A percentile compares a stretch with the other conserved stretches of the same genome.
These are phyloP conservation scores for Papilionanthe hybrid DNA, from an alignment of 116 monocot species.

Conservation along the genomic window DNA sequence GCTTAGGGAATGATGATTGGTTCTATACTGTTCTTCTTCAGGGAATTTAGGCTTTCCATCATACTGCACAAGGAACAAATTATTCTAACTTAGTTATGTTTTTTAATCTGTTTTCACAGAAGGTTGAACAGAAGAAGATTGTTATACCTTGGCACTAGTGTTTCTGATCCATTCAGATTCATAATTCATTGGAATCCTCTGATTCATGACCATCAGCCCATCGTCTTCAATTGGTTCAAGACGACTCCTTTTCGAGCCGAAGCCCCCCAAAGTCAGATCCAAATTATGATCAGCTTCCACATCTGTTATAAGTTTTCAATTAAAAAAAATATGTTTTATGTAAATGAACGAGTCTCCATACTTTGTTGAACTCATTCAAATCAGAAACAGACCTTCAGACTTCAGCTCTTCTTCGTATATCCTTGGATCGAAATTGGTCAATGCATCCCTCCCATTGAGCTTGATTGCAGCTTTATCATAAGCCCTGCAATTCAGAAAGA, in stretches of 20 bases:
- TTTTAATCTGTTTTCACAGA: neutral
- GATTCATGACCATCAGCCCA: slow-evolving; percentile 5
- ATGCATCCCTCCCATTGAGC: slow-evolving; percentile 65
- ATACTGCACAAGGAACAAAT: slow-evolving; percentile 8
- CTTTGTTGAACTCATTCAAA: no score
- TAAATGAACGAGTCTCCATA: no score
- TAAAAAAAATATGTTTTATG: neutral
- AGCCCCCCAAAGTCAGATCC: slow-evolving; percentile 67
- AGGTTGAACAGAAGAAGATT: neutral
- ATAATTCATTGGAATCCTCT: slow-evolving; percentile 17
- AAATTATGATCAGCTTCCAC: slow-evolving; percentile 45
- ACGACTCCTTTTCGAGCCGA: slow-evolving; percentile 37
- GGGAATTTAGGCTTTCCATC: slow-evolving; percentile 39
- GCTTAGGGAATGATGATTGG: neutral
- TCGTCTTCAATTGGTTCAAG: slow-evolving; percentile 31
- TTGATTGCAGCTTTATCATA: slow-evolving; percentile 84
- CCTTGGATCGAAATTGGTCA: slow-evolving; percentile 76
- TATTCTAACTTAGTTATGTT: neutral
- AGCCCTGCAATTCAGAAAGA: slow-evolving; percentile 30
- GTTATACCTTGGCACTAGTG: slow-evolving; percentile 35
- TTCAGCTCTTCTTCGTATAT: slow-evolving; percentile 51
- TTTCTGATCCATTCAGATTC: slow-evolving; percentile 30
- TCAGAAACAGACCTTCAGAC: slow-evolving; percentile 10
- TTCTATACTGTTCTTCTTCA: slow-evolving; percentile 13
- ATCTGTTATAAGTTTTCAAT: slow-evolving; percentile 14